phyloP scores from a whole-genome alignment of 345 rosid genomes.

The Firmiana major region DNA sequence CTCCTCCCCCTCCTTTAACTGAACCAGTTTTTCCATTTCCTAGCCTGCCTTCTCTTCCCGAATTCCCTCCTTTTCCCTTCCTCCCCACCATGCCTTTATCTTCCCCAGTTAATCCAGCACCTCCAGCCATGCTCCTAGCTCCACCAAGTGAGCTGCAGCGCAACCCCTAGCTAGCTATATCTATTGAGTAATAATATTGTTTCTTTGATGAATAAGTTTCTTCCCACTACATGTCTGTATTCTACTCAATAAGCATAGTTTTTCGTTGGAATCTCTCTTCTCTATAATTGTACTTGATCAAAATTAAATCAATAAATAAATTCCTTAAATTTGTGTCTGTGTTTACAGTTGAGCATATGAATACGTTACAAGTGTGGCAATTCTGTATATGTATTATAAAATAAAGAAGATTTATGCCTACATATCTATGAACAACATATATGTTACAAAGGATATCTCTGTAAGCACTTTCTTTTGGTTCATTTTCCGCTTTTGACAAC shows the following conservation, averaged over 20 bases:
- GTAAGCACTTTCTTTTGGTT: conserved; percentile 44
- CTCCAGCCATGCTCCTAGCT: neutral
- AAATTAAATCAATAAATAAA: neutral
- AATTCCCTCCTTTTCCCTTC: neutral
- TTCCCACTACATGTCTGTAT: neutral
- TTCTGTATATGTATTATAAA: neutral
- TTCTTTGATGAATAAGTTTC: neutral
- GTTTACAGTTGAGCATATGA: neutral
- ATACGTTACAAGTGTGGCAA: neutral
- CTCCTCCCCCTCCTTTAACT: neutral
- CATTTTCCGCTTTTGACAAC: conserved; percentile 57
- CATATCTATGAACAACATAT: conserved; percentile 42
- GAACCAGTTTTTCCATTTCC: neutral
- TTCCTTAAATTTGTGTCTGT: neutral
- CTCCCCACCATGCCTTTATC: neutral
- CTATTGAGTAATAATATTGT: no score
- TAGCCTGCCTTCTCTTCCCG: neutral
- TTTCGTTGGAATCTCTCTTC: neutral
- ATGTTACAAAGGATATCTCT: conserved; percentile 66
- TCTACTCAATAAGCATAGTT: neutral
- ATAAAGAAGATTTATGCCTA: conserved; percentile 24
- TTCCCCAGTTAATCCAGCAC: neutral
- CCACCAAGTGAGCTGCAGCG: neutral
- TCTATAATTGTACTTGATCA: neutral
- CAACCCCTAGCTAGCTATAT: neutral